Evolutionary conservation across 1,284 basidiomycete genomes (phyloP), one percentile per base, ranked within the genome.

Genomic region (Irpex rosettiformis): DNA sequence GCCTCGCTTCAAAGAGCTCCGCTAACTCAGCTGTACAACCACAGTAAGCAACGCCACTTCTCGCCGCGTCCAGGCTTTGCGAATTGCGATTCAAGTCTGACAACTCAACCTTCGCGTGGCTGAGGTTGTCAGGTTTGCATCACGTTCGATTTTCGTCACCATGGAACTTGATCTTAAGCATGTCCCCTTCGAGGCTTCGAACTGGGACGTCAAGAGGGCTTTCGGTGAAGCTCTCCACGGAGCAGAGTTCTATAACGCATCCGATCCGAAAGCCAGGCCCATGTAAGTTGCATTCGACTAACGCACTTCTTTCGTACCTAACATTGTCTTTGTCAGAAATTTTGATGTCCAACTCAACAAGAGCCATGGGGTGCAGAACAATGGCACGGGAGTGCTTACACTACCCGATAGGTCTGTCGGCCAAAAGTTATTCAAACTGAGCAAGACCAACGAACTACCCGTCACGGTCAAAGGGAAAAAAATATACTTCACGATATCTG

Each of bases 201-300:
- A 78, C 54, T 88, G 79, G 77, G 79, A 81, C 43, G 74, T 89
- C 29, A 86, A 79, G 42, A 77, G 79, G 25, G 74, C 69, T 5
- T 75, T 90, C 53, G 82, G 85, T 2, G 57, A 65, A 11, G 73
- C 84, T 52, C 70, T 90, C 1, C 86, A 89, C 63, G 75, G 78
- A 18, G 73, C 77, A 51, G 77, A 77, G 21, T 84, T 85, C 63
- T 74, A 56, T 67, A 71, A 79, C 56, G 66, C 77, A 40, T 67
- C 75, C 27, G 64, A 66, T 60, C 66, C 69, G 22, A 69, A 70
- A 51, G 60, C 61, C n/a, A 66, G 79, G 30, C 75, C 65, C 3
- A 59, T 68, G 69, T 70, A 58, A 63, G 69, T 70, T 4, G 11
- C 43, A 22, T 10, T 6, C 28, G 21, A 18, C 24, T 73, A 47